Conservation (phyloP, 768 basidiomycete genomes). For the Phylloporus sp. region DNA sequence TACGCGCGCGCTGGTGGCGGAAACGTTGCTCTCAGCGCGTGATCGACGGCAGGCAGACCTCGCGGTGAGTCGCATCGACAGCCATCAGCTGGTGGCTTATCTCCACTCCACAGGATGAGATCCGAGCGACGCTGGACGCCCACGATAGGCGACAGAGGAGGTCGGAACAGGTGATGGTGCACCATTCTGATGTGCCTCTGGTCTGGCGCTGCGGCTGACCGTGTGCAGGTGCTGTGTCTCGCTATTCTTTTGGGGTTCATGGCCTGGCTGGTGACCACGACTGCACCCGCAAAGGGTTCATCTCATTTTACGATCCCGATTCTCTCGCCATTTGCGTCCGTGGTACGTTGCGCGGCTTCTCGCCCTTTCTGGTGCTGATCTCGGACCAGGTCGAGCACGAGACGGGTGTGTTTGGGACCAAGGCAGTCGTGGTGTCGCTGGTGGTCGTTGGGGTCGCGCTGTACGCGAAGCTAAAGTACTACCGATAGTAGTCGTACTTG, state of each 20-base stretch:
- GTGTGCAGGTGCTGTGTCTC: slow-evolving; percentile 18
- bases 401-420: slow-evolving; percentile 56
- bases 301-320: slow-evolving; percentile 77
- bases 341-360: slow-evolving; percentile 38
- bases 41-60: slow-evolving; percentile 49
- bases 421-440: slow-evolving; percentile 38
- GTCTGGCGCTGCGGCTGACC: slow-evolving; percentile 12
- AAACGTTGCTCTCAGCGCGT: slow-evolving; percentile 52
- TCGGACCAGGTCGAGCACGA: slow-evolving; percentile 65
- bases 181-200: slow-evolving; percentile 1
- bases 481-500: not conserved
- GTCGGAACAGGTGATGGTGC: slow-evolving; percentile 52
- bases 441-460: slow-evolving; percentile 37
- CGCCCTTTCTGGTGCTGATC: not conserved
- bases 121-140: slow-evolving; percentile 34
- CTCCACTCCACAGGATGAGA: slow-evolving; percentile 38
- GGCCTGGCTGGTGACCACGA: slow-evolving; percentile 17
- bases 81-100: not conserved
- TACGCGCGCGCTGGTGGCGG: slow-evolving; percentile 59
- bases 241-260: slow-evolving; percentile 21
- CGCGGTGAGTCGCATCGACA: slow-evolving; percentile 34
- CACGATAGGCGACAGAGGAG: slow-evolving; percentile 46
- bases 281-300: slow-evolving; percentile 23
- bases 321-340: slow-evolving; percentile 73
- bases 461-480: slow-evolving; percentile 11